Base-by-base conservation (phyloP, 805 yeast genomes). In the Candida ortonii region DNA sequence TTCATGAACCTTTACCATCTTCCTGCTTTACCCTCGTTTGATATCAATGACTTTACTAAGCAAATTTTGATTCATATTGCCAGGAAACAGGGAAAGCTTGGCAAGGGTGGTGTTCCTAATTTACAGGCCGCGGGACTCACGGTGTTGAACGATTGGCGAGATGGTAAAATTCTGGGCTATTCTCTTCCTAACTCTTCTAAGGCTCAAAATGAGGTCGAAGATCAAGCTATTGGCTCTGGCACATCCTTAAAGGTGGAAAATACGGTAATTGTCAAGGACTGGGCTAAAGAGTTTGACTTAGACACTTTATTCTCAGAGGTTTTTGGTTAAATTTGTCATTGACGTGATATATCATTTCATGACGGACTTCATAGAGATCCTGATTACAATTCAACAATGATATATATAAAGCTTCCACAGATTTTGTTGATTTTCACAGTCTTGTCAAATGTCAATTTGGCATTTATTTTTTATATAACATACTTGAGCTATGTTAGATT, bases 251-350 rank as follows among this genome's bases (percentile, higher is more conserved):
- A 60, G 47, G 71, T 70, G 38, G 84, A 78, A 47, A 76, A 78
- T 52, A 83, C 90, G 22, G 78, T 86, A 9, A 75, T 93, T 52
- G 98, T 93, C n/a, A 64, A 71, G 11, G 73, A 77, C 49, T 93
- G 97, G 97, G 80, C 97, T 14, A 75, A 86, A 61, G 98, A 89
- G 64, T 89, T 93, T 58, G 96, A 88, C 62, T 69, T 93, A 49
- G 96, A 86, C 58, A 86, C 84, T 4, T 69, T 89, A 44, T 80
- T 89, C 54, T 62, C 67, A 27, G 70, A 64, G 36, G 63, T 58
- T 24, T 58, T 55, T 42, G 52, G 52, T 18, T 32, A 23, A 25
- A 12, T n/a, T n/a, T n/a, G n/a, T n/a, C n/a, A n/a, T n/a, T n/a
- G n/a, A n/a, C n/a, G n/a, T n/a, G n/a, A n/a, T n/a, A n/a, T n/a